A percentile compares a stretch with the other conserved stretches of the same genome.
phyloP scores from a whole-genome alignment of 2,329 filamentous ascomycete species.

The Dryadomyces quercus-mongolicae region DNA sequence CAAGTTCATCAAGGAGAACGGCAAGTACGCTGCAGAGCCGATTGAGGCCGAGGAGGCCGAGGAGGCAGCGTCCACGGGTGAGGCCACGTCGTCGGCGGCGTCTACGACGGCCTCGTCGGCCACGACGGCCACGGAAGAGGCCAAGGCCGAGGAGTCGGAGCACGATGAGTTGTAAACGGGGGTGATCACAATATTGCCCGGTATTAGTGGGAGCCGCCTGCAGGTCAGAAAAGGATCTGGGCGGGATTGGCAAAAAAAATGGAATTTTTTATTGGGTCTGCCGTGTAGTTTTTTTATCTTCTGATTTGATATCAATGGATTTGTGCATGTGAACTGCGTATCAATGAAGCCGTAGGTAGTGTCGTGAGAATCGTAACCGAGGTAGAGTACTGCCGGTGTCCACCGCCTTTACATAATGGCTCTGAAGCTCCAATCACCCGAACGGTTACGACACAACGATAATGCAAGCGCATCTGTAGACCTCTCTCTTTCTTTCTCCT shows the following conservation, averaged over 20 bases:
- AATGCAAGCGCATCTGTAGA: not conserved
- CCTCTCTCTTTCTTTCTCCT: not conserved
- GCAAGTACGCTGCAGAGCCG: constrained; percentile 72
- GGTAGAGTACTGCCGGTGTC: not conserved
- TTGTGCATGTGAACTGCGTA: too few relatives aligned
- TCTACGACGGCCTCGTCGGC: constrained; percentile 12
- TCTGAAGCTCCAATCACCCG: too few relatives aligned
- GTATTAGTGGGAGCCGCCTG: not conserved
- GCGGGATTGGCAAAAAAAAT: too few relatives aligned
- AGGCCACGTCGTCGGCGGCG: not conserved
- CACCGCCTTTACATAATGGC: not conserved
- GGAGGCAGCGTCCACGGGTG: constrained; percentile 13
- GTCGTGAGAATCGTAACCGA: not conserved
- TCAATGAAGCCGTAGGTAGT: not conserved
- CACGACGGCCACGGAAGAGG: constrained; percentile 28
- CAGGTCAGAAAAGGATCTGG: not conserved
- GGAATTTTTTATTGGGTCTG: too few relatives aligned
- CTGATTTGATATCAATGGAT: too few relatives aligned
- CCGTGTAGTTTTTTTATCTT: too few relatives aligned
- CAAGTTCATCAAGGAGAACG: constrained; percentile 88
- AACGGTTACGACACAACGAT: too few relatives aligned
- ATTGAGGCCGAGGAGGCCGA: constrained; percentile 36
- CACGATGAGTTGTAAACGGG: constrained; percentile 71
- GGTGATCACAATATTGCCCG: too few relatives aligned
- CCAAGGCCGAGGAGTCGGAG: constrained; percentile 29